Percentiles rank a stretch among this genome's conserved stretches.
Evolutionary conservation across 2,329 filamentous ascomycete genomes (phyloP).

Genomic region (Fusarium decemcellulare): DNA sequence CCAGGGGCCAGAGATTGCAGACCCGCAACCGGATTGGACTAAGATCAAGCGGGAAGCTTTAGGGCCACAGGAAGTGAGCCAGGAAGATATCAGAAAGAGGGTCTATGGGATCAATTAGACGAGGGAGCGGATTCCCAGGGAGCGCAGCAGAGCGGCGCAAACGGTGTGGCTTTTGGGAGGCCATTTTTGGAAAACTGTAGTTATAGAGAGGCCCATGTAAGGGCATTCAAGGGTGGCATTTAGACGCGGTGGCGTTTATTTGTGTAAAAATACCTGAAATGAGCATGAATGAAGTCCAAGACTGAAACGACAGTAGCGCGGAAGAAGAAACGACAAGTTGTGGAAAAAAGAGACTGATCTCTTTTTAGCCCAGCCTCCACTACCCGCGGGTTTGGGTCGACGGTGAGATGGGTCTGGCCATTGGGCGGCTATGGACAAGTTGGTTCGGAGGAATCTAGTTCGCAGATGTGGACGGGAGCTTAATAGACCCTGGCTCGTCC

Average conservation of each 20-base stretch:
- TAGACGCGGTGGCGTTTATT: constrained; percentile 40
- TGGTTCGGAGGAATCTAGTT: constrained; percentile 18
- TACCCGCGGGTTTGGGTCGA: constrained; percentile 9
- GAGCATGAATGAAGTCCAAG: neutral
- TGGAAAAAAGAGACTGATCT: constrained; percentile 10
- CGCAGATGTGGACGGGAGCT: constrained; percentile 9
- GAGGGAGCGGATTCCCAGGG: neutral
- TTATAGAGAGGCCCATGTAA: constrained; percentile 2
- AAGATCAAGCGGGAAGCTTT: constrained; percentile 9
- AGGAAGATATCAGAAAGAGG: constrained; percentile 12
- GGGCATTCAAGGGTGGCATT: constrained; percentile 23
- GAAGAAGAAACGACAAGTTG: constrained; percentile 23
- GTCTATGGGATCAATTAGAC: constrained; percentile 5
- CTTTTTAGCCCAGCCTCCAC: constrained; percentile 18
- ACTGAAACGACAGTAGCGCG: constrained; percentile 6
- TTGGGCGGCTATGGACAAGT: constrained; percentile 32
- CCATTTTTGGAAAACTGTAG: constrained; percentile 8
- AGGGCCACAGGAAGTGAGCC: constrained; percentile 4
- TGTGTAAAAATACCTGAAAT: constrained; percentile 22
- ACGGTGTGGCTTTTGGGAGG: constrained; percentile 15
- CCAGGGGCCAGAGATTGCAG: constrained; percentile 10
- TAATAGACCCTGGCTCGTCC: constrained; percentile 14
- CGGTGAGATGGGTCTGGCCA: neutral
- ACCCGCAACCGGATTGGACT: constrained; percentile 13
- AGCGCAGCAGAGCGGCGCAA: neutral